Evolutionary conservation across 441 rosid species (phyloP).

Genomic region (Lepidium campestre): DNA sequence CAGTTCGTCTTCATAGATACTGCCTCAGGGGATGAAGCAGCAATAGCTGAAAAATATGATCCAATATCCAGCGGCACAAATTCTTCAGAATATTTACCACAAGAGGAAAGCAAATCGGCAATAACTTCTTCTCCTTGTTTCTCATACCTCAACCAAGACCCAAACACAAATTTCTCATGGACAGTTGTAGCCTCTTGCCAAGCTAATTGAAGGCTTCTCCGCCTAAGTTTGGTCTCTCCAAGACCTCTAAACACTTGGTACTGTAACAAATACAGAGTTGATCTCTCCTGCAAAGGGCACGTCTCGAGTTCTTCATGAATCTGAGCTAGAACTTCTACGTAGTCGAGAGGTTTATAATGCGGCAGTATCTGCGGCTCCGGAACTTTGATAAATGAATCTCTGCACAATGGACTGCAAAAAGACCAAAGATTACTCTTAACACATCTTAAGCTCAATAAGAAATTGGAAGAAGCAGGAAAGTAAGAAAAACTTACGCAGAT

Average conservation of each 20-base stretch:
- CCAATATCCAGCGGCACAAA: constrained; percentile 65
- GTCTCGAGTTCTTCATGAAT: constrained; percentile 96
- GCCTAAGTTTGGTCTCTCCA: constrained; percentile 81
- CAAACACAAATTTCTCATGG: constrained; percentile 86
- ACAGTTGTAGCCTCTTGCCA: constrained; percentile 80
- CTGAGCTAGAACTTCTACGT: constrained; percentile 94
- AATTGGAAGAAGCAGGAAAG: neutral
- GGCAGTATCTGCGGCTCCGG: constrained; percentile 80
- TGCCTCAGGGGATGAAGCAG: constrained; percentile 33
- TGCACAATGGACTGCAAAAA: constrained; percentile 33
- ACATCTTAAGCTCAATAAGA: neutral
- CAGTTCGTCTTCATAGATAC: constrained; percentile 26
- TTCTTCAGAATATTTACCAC: constrained; percentile 70
- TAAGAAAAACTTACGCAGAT: constrained; percentile 61
- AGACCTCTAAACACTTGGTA: constrained; percentile 92
- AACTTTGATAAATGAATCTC: constrained; percentile 95
- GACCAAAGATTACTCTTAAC: constrained; percentile 18
- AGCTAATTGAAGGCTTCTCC: constrained; percentile 84
- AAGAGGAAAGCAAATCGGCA: constrained; percentile 72
- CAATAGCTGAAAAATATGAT: constrained; percentile 40
- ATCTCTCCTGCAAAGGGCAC: constrained; percentile 58
- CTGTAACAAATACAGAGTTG: constrained; percentile 68
- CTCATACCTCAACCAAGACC: constrained; percentile 88
- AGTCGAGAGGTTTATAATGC: constrained; percentile 76
- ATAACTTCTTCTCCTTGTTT: constrained; percentile 88